Base-by-base conservation (phyloP, 2,329 filamentous ascomycete species). In the Parafenestella ontariensis region DNA sequence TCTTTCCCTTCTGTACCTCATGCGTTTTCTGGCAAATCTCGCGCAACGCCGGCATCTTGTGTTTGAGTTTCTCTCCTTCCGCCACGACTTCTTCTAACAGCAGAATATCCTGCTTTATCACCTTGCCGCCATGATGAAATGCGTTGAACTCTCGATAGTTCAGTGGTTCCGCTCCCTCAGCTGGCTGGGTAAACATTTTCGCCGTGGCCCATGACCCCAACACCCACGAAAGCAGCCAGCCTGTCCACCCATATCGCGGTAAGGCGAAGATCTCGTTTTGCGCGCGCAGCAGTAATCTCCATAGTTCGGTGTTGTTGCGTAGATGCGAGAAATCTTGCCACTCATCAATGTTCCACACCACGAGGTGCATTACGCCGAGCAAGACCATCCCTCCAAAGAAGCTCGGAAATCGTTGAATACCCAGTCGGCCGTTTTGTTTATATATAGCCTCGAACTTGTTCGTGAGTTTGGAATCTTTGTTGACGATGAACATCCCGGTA, bases 81-180 rank as follows among this genome's bases (percentile, higher is more conserved):
- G 17, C 43, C 9, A 61, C 7, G 1, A 66, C 1, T 10, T 63
- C 56, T 24, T 64, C 50, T 21, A 68, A 18, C 10, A 46, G 23
- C 23, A 17, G 15, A 5, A 63, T 18, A 55, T 66, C 63, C 40
- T 68, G 63, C 41, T 60, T 55, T 8, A 47, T 29, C 15, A 65
- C 61, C 49, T 68, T 66, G 1, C 29, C 40, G 3, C 65, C 65
- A 54, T 66, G 61, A 42, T 66, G 63, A 45, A 62, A 65, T 5
- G 54, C 56, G 46, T 65, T 66, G 40, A 66, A 68, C 46, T 65
- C 58, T 31, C 58, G 46, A 20, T 45, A 53, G 8, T 17, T 21
- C 29, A 61, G 18, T n/a, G 61, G 59, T 28, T 45, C 31, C 31
- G 58, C 52, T n/a, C 45, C 31, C 46, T 56, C 42, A 2, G 31